Percentiles rank a stretch among this genome's conserved stretches.
These are phyloP conservation scores for Laetiporus sulphureus DNA, from an alignment of 1,284 basidiomycete genomes.

Conservation along the genomic window DNA sequence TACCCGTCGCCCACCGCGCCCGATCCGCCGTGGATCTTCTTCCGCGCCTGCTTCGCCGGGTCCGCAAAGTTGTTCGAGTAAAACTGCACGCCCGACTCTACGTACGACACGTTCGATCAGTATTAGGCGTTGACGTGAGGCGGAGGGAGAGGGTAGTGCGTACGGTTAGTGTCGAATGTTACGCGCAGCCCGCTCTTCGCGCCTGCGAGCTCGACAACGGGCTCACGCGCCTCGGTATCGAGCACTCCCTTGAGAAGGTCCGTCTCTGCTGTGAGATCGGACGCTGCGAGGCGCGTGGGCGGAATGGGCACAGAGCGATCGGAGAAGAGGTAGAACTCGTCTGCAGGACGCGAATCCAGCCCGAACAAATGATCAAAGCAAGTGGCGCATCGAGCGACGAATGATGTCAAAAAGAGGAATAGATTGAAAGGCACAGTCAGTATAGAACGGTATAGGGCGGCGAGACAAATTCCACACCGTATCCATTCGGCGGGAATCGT, in stretches of 20 bases:
- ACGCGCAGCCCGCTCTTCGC: slow-evolving; percentile 53
- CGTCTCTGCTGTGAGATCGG: slow-evolving; percentile 26
- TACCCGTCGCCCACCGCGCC: slow-evolving; percentile 57
- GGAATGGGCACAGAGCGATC: slow-evolving; percentile 33
- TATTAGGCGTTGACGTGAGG: not conserved
- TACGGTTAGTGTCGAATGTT: slow-evolving; percentile 64
- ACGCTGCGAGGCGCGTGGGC: slow-evolving; percentile 28
- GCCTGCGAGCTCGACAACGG: slow-evolving; percentile 48
- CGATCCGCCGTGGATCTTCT: slow-evolving; percentile 72
- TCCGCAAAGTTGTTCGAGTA: slow-evolving; percentile 55
- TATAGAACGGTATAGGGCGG: too few species aligned
- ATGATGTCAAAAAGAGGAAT: too few species aligned
- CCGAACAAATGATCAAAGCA: too few species aligned
- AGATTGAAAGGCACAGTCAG: too few species aligned
- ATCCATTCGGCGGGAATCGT: slow-evolving; percentile 46
- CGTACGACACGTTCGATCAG: not conserved
- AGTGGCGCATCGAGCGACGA: too few species aligned
- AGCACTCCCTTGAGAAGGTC: slow-evolving; percentile 47
- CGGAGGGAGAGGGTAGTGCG: slow-evolving; percentile 21
- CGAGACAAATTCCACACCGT: too few species aligned
- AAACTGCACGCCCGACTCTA: slow-evolving; percentile 69
- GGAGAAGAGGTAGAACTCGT: slow-evolving; percentile 59
- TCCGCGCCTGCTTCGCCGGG: slow-evolving; percentile 43
- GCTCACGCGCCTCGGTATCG: slow-evolving; percentile 27
- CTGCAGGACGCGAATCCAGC: slow-evolving; percentile 29